These are phyloP conservation scores for Lojkania enalia DNA, from an alignment of 2,329 filamentous ascomycete genomes.

Conservation along the genomic window DNA sequence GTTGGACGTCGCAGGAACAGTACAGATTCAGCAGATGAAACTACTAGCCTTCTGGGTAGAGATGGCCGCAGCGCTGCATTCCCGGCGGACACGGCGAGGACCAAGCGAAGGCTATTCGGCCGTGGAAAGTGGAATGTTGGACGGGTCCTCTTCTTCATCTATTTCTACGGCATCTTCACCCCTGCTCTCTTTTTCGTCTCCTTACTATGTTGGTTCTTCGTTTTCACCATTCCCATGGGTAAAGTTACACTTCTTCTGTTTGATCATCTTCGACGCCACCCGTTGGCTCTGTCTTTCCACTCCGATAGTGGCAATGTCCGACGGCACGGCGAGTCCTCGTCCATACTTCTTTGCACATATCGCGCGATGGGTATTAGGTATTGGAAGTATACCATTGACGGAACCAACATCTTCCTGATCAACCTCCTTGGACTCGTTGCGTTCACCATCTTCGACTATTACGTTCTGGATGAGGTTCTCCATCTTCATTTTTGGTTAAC, in stretches of 20 bases:
- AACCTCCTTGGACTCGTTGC: constrained; percentile 92
- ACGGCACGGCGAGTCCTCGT: constrained; percentile 70
- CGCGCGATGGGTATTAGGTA: constrained; percentile 91
- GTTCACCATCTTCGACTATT: constrained; percentile 93
- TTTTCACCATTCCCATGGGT: constrained; percentile 98
- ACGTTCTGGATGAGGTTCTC: constrained; percentile 70
- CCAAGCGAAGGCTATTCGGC: constrained; percentile 88
- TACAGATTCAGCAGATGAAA: constrained; percentile 86
- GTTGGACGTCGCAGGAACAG: constrained; percentile 85
- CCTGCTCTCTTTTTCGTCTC: constrained; percentile 86
- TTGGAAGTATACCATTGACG: constrained; percentile 99
- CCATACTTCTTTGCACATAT: constrained; percentile 94
- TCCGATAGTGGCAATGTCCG: constrained; percentile 78
- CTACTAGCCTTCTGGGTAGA: constrained; percentile 81
- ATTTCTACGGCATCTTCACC: constrained; percentile 92
- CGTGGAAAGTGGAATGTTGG: constrained; percentile 95
- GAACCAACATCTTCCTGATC: constrained; percentile 98
- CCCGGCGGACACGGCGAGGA: constrained; percentile 44
- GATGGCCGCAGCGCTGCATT: constrained; percentile 55
- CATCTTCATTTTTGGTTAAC: constrained; percentile 75
- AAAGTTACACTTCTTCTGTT: constrained; percentile 89
- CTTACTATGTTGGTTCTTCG: constrained; percentile 89
- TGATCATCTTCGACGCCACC: constrained; percentile 88
- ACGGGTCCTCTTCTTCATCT: constrained; percentile 91
- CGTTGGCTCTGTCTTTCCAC: constrained; percentile 90